A percentile compares a stretch with the other conserved stretches of the same genome.
Conservation (phyloP, 2,329 filamentous ascomycete genomes). For the Triangularia setosa region DNA sequence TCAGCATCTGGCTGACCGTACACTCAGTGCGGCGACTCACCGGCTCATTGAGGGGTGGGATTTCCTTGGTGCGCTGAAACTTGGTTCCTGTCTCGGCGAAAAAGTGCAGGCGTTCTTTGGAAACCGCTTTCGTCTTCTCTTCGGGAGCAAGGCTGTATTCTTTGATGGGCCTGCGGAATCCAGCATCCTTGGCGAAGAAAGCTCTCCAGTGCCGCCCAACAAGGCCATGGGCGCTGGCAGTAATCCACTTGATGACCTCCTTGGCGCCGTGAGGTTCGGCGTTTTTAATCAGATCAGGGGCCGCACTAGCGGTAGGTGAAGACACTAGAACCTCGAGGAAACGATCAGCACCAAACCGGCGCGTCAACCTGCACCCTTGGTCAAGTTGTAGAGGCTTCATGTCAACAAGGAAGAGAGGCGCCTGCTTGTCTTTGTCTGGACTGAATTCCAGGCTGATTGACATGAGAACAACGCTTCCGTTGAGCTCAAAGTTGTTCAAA, state of each 20-base stretch:
- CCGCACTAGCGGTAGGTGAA: conserved; percentile 32
- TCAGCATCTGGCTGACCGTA: conserved; percentile 40
- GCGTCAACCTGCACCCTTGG: conserved; percentile 46
- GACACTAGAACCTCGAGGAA: conserved; percentile 56
- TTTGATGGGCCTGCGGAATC: conserved; percentile 36
- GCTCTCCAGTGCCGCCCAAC: conserved; percentile 45
- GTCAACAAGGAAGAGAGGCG: conserved; percentile 42
- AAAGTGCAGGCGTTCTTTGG: conserved; percentile 45
- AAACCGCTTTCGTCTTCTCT: conserved; percentile 25
- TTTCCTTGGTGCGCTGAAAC: conserved; percentile 30
- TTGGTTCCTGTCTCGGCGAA: conserved; percentile 52
- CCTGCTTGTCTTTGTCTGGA: conserved; percentile 26
- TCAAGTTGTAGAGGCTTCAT: conserved; percentile 49
- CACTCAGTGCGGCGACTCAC: conserved; percentile 35
- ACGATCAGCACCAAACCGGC: conserved; percentile 55
- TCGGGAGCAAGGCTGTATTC: conserved; percentile 32
- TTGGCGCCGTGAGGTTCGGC: conserved; percentile 31
- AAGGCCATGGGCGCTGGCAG: conserved; percentile 38
- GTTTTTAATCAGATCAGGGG: conserved; percentile 27
- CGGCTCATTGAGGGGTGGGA: conserved; percentile 20
- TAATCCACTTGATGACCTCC: conserved; percentile 41
- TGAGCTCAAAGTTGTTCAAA: conserved; percentile 34
- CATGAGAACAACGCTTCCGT: conserved; percentile 40
- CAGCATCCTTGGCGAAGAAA: conserved; percentile 41
- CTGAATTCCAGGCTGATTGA: conserved; percentile 40